Evolutionary conservation across 2,329 filamentous ascomycete species (phyloP).

Genomic region (Paecilomyces sp.): DNA sequence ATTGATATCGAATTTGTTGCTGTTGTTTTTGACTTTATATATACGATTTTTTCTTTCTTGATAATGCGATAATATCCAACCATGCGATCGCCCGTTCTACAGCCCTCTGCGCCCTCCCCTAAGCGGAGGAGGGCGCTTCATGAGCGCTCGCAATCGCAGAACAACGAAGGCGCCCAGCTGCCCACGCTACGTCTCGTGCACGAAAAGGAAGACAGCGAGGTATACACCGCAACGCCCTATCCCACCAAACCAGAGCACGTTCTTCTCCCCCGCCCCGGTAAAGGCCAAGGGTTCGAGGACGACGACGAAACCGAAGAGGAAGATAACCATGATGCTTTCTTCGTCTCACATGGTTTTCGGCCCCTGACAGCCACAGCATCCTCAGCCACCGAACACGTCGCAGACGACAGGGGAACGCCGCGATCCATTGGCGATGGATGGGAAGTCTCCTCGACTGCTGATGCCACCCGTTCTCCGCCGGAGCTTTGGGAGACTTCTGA

Average conservation of each 20-base stretch:
- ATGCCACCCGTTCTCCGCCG: conserved; percentile 28
- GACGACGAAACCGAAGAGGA: not conserved
- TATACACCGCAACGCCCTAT: conserved; percentile 37
- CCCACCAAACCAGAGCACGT: conserved; percentile 43
- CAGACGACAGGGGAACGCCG: conserved; percentile 18
- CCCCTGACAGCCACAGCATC: conserved; percentile 21
- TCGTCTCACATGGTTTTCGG: conserved; percentile 23
- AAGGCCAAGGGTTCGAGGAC: conserved; percentile 25
- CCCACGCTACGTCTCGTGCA: conserved; percentile 30
- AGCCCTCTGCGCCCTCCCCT: conserved; percentile 22
- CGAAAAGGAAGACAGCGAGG: conserved; percentile 28
- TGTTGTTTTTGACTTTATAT: conserved; percentile 19
- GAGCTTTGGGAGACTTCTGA: conserved; percentile 28
- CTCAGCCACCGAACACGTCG: conserved; percentile 18
- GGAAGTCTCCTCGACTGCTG: conserved; percentile 31
- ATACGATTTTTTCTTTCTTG: not conserved
- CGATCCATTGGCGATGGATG: conserved; percentile 16
- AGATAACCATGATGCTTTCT: conserved; percentile 16
- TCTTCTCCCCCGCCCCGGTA: conserved; percentile 33
- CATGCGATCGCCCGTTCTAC: conserved; percentile 25
- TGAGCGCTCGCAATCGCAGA: conserved; percentile 40
- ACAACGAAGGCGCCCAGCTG: conserved; percentile 34
- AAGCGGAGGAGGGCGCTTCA: conserved; percentile 37
- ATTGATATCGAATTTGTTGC: conserved; percentile 17
- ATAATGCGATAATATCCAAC: not conserved